Base-by-base conservation (phyloP, 2,329 filamentous ascomycete species). In the Capronia epimyces region DNA sequence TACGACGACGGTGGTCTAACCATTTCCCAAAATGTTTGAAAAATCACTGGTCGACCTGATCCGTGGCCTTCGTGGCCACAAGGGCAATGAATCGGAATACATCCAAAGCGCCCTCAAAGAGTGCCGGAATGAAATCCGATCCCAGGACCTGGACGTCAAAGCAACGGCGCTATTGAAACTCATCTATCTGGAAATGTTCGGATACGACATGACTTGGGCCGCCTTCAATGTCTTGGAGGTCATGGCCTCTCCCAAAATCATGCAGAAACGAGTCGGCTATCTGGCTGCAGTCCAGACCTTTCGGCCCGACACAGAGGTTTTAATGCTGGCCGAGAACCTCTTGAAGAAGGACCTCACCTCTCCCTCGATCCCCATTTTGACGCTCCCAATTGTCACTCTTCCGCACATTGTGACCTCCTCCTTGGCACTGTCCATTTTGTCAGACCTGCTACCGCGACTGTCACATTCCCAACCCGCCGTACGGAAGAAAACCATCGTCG, bases 41-140 rank as follows among this genome's bases (percentile, higher is more conserved):
- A 98, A 98, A 73, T 96, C 93, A 36, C 81, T 98, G 16, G 95
- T 96, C 72, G 91, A 97, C 81, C 90, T 98, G 76, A 98, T 98
- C 64, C 82, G 90, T 71, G 93, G 93, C 64, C 76, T 98, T 66
- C 85, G 93, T 60, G 93, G 91, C 68, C 90, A 97, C 75, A 96
- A 95, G 71, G 91, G 91, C 63, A 86, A 84, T 66, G 93, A 98
- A 73, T 87, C 86, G 68, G 89, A 94, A 67, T 98, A 97, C 70
- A 94, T 98, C 53, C 86, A 95, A 66, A 85, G 88, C 69, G 89
- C 85, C 65, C 74, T 97, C 66, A 90, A 89, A 75, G 93, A 98
- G 86, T 98, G 93, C 71, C 88, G 90, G 63, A 78, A 83, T 65
- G 93, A 98, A 71, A 89, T 97, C 67, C 86, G 85, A 67, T 86